phyloP scores from a whole-genome alignment of 345 rosid genomes.

The Lumnitzera littorea region DNA sequence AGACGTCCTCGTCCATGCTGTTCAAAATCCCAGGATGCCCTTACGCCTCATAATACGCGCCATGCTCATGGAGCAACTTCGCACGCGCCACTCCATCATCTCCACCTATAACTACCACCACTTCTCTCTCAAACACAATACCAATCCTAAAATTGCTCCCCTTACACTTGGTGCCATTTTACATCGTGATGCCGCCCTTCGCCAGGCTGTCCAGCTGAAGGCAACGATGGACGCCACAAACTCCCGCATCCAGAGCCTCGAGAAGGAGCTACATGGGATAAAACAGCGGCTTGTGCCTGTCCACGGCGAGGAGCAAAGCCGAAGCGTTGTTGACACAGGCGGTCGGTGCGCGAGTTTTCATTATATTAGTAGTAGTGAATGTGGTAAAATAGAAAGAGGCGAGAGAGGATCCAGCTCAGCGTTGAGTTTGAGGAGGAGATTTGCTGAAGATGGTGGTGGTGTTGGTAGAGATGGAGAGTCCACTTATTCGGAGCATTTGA shows the following conservation, averaged over 20 bases:
- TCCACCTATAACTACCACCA: conserved; percentile 16
- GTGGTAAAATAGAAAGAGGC: conserved; percentile 29
- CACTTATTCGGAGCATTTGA: too few species aligned
- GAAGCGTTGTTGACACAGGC: conserved; percentile 16
- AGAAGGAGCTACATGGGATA: conserved; percentile 58
- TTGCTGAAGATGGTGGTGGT: not conserved
- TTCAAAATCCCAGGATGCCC: conserved; percentile 81
- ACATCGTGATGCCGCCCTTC: conserved; percentile 47
- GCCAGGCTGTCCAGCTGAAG: conserved; percentile 53
- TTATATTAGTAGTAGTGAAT: conserved; percentile 12
- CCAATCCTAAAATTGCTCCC: conserved; percentile 4
- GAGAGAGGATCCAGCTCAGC: conserved; percentile 25
- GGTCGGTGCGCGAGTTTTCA: conserved; percentile 68
- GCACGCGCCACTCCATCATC: conserved; percentile 53
- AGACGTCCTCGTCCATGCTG: conserved; percentile 54
- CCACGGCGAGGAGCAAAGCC: conserved; percentile 15
- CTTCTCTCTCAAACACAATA: conserved; percentile 2
- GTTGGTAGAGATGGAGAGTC: too few species aligned
- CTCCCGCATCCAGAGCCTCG: conserved; percentile 56
- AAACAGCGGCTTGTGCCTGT: conserved; percentile 32
- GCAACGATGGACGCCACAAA: conserved; percentile 64
- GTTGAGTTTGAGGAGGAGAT: conserved; percentile 26
- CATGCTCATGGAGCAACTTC: conserved; percentile 76
- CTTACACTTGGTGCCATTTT: conserved; percentile 67
- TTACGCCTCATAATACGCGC: conserved; percentile 72